Percentiles rank a stretch among this genome's conserved stretches.
These are phyloP conservation scores for Pseudogymnoascus sp. DNA, from an alignment of 2,329 filamentous ascomycete species.

Conservation along the genomic window DNA sequence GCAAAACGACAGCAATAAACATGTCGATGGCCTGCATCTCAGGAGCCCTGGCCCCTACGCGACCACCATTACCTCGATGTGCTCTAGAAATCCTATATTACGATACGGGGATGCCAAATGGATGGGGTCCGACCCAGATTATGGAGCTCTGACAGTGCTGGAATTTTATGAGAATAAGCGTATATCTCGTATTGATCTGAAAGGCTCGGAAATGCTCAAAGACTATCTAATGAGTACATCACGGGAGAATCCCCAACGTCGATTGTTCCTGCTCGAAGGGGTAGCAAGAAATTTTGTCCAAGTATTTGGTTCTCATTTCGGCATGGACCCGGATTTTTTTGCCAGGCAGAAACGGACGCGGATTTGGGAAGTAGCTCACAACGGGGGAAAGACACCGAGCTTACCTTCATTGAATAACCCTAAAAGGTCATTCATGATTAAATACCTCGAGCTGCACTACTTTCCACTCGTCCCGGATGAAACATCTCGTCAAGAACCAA, in stretches of 20 bases:
- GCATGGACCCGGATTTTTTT: neutral
- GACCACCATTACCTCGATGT: neutral
- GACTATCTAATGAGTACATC: neutral
- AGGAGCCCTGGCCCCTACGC: neutral
- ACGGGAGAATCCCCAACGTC: neutral
- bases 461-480: neutral
- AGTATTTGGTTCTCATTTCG: neutral
- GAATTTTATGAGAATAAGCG: neutral
- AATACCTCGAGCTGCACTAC: neutral
- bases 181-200: neutral
- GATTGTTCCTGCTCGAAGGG: neutral
- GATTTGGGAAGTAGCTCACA: neutral
- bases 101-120: neutral
- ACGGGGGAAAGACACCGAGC: neutral
- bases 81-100: neutral
- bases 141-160: neutral
- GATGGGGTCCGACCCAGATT: neutral
- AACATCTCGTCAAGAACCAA: neutral
- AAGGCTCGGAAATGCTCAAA: neutral
- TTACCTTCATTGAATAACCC: neutral
- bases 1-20: neutral
- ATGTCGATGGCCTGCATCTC: neutral
- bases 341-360: neutral
- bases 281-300: neutral
- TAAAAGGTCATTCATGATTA: neutral